phyloP scores from a whole-genome alignment of 495 filamentous ascomycete species.

The Bryoglossum gracile region DNA sequence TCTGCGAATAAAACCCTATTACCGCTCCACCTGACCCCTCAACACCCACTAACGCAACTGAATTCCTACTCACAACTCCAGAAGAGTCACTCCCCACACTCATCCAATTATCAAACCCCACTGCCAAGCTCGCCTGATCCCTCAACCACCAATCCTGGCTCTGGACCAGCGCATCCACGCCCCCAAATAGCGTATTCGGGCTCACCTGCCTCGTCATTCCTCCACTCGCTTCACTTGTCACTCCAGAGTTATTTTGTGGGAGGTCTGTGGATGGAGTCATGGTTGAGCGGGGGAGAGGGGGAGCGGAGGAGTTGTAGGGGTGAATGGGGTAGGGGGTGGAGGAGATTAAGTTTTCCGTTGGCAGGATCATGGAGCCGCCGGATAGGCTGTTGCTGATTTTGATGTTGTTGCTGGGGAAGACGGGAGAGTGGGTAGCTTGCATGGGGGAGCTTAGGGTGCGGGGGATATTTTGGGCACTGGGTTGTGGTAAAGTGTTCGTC shows the following conservation, averaged over 20 bases:
- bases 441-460: background rate
- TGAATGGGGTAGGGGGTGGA: conserved; percentile 9
- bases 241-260: conserved; percentile 31
- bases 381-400: background rate
- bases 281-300: background rate
- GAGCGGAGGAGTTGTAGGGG: conserved; percentile 1
- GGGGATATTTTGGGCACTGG: background rate
- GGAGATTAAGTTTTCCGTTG: conserved; percentile 7
- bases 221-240: conserved; percentile 1
- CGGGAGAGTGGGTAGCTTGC: background rate
- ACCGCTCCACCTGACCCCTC: too few relatives aligned
- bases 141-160: conserved; percentile 55
- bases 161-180: conserved; percentile 41
- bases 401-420: background rate
- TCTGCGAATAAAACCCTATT: too few relatives aligned
- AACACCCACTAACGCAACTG: too few relatives aligned
- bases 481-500: background rate
- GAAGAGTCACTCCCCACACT: too few relatives aligned
- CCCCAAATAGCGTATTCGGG: conserved; percentile 30
- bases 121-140: conserved; percentile 37
- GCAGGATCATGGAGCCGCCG: background rate
- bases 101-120: conserved; percentile 45
- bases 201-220: conserved; percentile 17
- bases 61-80: too few relatives aligned
- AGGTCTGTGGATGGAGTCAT: conserved; percentile 3